Evolutionary conservation across 2,329 filamentous ascomycete species (phyloP), one percentile per base, ranked within the genome.

Genomic region (Paraphaeosphaeria sporulosa): DNA sequence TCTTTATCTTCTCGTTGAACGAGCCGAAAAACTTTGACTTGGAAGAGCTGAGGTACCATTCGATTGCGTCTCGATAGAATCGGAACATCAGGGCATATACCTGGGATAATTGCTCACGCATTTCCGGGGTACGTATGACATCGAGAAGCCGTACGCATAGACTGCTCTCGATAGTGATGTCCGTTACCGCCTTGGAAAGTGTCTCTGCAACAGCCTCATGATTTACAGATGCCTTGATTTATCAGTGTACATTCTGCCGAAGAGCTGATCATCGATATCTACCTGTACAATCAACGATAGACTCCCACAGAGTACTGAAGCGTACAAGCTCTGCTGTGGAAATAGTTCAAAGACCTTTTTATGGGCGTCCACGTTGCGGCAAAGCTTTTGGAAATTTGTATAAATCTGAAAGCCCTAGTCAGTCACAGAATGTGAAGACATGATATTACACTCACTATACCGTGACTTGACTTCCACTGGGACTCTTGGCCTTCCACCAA

Each of bases 1-100:
- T 50, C 19, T 59, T 59, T 13, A 66, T 25, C 10, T 59, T 60
- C 17, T 63, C 55, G 36, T 66, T 64, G 56, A 66, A 66, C 43
- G 55, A 61, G 30, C 42, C 27, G 36, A 64, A 55, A 51, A 66
- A 64, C 36, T 56, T 62, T 1, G 59, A 60, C 17, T 38, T 38
- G 13, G 53, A 56, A 7, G 61, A 60, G 17, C 54, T 47, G 36
- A 62, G 38, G 51, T 59, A 66, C 64, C 64, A 66, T 47, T 58
- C 60, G 8, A 63, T 55, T 3, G 58, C 53, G 38, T 61, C 49
- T 1, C 51, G 52, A 38, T 59, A 63, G 47, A 64, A 64, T 6
- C 42, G 30, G 36, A 64, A 64, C 1, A 64, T 49, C 10, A 53
- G 55, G 6, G 49, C 58, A 36, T 64, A 64, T 6, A 64, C 38